A percentile compares a stretch with the other conserved stretches of the same genome.
Conservation (phyloP, 768 basidiomycete genomes). For the Omphalotus guepiniiformis region DNA sequence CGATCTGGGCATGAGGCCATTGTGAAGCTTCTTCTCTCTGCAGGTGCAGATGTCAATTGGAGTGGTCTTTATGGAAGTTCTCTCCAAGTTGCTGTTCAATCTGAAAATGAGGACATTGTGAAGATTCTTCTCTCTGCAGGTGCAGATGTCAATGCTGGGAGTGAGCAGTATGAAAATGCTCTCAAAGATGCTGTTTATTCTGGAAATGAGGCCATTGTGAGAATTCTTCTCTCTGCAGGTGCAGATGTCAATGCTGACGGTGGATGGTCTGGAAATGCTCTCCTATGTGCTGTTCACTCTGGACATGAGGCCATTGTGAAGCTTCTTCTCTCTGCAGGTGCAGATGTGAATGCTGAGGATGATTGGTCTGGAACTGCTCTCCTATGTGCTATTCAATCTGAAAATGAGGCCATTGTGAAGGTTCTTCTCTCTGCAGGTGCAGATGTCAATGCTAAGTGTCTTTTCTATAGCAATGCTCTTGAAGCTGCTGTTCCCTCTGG, state of each 20-base stretch:
- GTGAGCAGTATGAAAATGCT: neutral
- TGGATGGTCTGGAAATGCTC: constrained; percentile 2
- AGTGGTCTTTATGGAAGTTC: neutral
- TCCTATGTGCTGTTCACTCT: too few relatives aligned
- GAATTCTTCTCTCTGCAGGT: neutral
- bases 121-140: constrained; percentile 8
- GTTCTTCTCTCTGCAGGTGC: too few relatives aligned
- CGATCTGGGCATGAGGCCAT: neutral
- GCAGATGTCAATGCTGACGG: constrained; percentile 6
- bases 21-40: neutral
- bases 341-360: too few relatives aligned
- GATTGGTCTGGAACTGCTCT: too few relatives aligned
- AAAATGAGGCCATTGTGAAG: too few relatives aligned
- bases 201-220: neutral
- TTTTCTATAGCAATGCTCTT: too few relatives aligned
- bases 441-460: too few relatives aligned
- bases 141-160: constrained; percentile 6
- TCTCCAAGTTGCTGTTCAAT: neutral
- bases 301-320: too few relatives aligned
- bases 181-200: neutral
- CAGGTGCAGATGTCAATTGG: neutral
- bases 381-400: too few relatives aligned
- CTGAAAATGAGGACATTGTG: constrained; percentile 1
- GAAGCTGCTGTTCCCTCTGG: too few relatives aligned
- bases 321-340: too few relatives aligned